Evolutionary conservation across 371 early-diverging fungal species (phyloP).

Genomic region (Mucor ambiguus): DNA sequence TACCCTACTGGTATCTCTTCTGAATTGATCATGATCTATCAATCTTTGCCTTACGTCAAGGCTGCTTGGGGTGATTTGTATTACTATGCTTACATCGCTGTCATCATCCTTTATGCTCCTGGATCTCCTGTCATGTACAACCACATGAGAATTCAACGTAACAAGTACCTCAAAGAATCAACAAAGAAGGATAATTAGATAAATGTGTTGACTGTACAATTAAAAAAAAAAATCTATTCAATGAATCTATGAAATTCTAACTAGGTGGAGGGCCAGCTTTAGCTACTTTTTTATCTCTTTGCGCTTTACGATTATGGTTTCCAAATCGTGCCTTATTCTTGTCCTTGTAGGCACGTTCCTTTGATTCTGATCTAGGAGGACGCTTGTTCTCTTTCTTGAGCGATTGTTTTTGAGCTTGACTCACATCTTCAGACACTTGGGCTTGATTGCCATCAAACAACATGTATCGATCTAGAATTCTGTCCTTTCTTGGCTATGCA

Average conservation of each 20-base stretch:
- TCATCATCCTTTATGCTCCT: conserved; percentile 68
- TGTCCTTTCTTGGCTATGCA: conserved; percentile 66
- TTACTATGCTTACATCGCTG: conserved; percentile 55
- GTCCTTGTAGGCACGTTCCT: conserved; percentile 53
- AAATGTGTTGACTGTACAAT: background rate
- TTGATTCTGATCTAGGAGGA: conserved; percentile 28
- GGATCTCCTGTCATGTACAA: conserved; percentile 84
- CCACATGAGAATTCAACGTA: conserved; percentile 88
- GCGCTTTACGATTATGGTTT: conserved; percentile 70
- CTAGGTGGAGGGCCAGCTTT: conserved; percentile 26
- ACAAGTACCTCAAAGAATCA: conserved; percentile 63
- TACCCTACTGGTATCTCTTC: conserved; percentile 93
- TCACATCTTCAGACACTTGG: conserved; percentile 9
- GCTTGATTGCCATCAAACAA: conserved; percentile 41
- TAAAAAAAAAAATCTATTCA: background rate
- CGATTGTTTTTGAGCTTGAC: conserved; percentile 14
- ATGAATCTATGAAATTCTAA: background rate
- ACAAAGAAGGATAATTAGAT: background rate
- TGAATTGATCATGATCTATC: conserved; percentile 76
- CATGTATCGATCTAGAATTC: conserved; percentile 65
- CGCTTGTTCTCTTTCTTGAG: conserved; percentile 18
- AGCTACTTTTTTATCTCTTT: conserved; percentile 64
- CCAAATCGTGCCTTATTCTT: conserved; percentile 67
- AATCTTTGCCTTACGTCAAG: conserved; percentile 67
- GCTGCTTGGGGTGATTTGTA: conserved; percentile 40